Conservation (phyloP, 148 eudicot species). For the Rhododendron simsii region DNA sequence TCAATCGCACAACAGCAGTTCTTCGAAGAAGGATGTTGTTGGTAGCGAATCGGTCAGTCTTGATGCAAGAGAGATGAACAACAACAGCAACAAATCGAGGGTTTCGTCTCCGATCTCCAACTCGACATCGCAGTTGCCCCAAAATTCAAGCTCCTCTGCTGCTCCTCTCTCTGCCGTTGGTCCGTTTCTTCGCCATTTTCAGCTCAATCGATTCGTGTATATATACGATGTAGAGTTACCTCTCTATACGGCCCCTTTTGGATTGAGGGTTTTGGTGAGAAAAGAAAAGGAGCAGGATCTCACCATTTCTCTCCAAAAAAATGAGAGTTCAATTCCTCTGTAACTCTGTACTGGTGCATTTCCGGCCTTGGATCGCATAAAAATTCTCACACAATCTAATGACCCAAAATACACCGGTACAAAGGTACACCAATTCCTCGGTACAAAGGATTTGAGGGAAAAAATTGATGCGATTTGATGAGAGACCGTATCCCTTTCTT, state of each 20-base stretch:
- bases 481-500: not conserved
- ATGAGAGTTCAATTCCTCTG: not conserved
- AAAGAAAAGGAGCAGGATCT: not conserved
- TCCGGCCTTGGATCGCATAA: too few species aligned
- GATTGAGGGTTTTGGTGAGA: not conserved
- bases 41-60: slow-evolving; percentile 37
- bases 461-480: not conserved
- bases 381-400: too few species aligned
- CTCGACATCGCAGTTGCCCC: slow-evolving; percentile 33
- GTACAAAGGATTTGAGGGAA: not conserved
- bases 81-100: slow-evolving; percentile 33
- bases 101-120: slow-evolving; percentile 59
- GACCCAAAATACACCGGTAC: not conserved
- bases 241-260: not conserved
- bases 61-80: slow-evolving; percentile 34
- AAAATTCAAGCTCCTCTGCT: slow-evolving; percentile 30
- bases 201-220: not conserved
- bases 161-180: slow-evolving; percentile 45
- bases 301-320: not conserved
- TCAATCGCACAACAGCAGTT: slow-evolving; percentile 50
- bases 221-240: not conserved
- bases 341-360: not conserved
- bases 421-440: not conserved
- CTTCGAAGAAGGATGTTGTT: slow-evolving; percentile 44
- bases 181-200: slow-evolving; percentile 22